phyloP scores from a whole-genome alignment of 1,284 basidiomycete genomes.

The Leccinum pseudoinsigne region DNA sequence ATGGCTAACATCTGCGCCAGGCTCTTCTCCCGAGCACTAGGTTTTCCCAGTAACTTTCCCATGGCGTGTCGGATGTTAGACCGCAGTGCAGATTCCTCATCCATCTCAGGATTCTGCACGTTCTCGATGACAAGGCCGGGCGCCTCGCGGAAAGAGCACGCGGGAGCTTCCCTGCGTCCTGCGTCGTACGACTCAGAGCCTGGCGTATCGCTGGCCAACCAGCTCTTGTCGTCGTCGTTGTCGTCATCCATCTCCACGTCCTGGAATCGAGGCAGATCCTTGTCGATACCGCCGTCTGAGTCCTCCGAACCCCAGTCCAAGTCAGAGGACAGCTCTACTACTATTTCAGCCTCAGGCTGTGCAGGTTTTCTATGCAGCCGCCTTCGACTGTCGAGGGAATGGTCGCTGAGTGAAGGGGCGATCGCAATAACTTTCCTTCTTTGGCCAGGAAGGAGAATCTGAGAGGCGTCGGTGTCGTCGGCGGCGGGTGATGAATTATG shows the following conservation, averaged over 20 bases:
- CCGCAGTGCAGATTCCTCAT: not conserved
- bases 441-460: not conserved
- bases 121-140: not conserved
- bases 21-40: not conserved
- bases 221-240: no score
- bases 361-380: not conserved
- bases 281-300: not conserved
- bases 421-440: not conserved
- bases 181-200: no score
- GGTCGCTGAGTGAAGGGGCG: not conserved
- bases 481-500: not conserved
- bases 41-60: not conserved
- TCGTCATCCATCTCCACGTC: no score
- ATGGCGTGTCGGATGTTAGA: not conserved
- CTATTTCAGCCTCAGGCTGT: not conserved
- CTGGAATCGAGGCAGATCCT: no score
- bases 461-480: no score
- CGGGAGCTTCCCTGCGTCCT: no score
- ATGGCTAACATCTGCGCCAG: not conserved
- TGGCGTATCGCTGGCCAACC: no score
- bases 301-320: not conserved
- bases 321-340: not conserved
- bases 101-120: not conserved
- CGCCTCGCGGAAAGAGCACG: no score
- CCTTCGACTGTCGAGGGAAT: not conserved